Evolutionary conservation across 23 red algal species (phyloP), one percentile per base, ranked within the genome.

Genomic region (Chondrus crispus): DNA sequence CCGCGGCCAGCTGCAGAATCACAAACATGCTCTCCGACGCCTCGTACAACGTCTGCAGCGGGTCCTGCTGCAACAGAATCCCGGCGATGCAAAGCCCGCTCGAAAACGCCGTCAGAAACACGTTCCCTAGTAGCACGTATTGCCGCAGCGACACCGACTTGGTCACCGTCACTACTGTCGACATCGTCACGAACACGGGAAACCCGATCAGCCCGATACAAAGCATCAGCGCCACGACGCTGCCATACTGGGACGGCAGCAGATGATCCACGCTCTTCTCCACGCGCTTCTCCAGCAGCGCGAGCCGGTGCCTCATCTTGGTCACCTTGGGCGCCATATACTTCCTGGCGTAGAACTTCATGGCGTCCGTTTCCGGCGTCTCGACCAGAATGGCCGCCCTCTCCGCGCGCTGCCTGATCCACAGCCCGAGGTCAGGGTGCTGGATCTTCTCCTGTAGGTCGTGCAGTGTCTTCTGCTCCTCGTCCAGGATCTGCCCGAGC

Each of bases 251-350:
- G 13, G 62, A 45, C 5, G 89, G 89, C 53, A 92, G 42, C 28
- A 92, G 62, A 33, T 82, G 77, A 52, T 92, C 89, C 8, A 92
- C 89, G 41, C 46, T 72, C 39, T 46, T 30, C 62, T 92, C 89
- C 20, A 92, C 79, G 19, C 77, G 75, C 49, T 73, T 71, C 76
- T 92, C 89, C 5, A 92, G 46, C 62, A 84, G 46, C 40, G 72
- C 36, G 28, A 92, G 41, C 41, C 79, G 39, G 46, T 84, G 55
- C 63, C 69, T 70, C 89, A 84, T 60, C 77, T 84, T 84, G 2
- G 60, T 77, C 2, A 92, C 89, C 73, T 92, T 57, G 18, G 89
- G 89, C 46, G 89, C 89, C 76, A 92, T 92, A 29, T 74, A 84
- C 47, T 84, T 83, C n/a, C 40, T 82, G 32, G 89, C 89, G 74